Base-by-base conservation (phyloP, 2,329 filamentous ascomycete genomes). In the Trichothecium sympodiale region DNA sequence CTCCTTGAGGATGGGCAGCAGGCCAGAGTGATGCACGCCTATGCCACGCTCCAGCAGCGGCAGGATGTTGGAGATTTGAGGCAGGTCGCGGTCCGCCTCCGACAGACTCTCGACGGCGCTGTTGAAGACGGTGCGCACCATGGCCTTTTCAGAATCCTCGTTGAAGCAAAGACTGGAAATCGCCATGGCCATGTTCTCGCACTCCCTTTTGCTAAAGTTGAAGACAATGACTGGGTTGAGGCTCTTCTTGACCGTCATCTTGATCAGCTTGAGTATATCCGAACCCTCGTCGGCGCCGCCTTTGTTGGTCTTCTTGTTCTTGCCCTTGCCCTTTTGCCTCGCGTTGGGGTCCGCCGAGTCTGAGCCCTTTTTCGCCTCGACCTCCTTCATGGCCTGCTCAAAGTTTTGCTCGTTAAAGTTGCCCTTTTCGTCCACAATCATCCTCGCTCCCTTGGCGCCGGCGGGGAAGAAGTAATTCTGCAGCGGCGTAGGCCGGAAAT, bases 141-240 rank as follows among this genome's bases (percentile, higher is more conserved):
- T 87, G 17, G 77, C 78, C 58, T 94, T 94, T 60, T 98, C 91
- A 0, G 85, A 88, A 16, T 94, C 86, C 45, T 94, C 87, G 62
- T 98, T 98, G 72, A 98, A 95, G 32, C 84, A 80, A 52, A 96
- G 74, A 41, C 77, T 74, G 35, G 80, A 89, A 64, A 95, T 88
- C 47, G 86, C 76, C 32, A 98, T 67, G 2, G 91, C 91, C 57
- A 91, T 79, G 43, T 80, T 78, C 62, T 98, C 91, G 55, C 89
- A 95, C 51, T 96, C 89, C 45, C 89, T 75, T 66, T 98, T 98
- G 70, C 88, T 95, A 65, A 98, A 98, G 60, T 89, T 96, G 74
- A 98, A 98, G 28, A 98, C 87, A 54, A 98, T 98, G 49, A 96
- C 91, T 0, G 91, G 91, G 52, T 98, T 95, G 62, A 91, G 93